Percentiles rank a stretch among this genome's conserved stretches.
phyloP scores from a whole-genome alignment of 2,329 filamentous ascomycete genomes.

The Claviceps capensis region DNA sequence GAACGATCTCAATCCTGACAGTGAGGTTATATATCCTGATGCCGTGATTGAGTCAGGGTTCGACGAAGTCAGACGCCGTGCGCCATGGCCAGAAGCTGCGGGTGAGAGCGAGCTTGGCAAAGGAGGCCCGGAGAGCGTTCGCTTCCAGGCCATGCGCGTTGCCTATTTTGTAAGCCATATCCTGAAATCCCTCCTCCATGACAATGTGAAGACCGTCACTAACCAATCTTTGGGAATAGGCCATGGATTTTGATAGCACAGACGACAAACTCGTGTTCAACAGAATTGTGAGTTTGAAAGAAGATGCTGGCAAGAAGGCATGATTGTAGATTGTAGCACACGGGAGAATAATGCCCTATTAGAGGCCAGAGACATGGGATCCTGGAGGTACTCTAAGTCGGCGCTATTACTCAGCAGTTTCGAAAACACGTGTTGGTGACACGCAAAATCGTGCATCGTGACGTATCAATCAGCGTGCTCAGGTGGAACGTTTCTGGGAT shows the following conservation, averaged over 20 bases:
- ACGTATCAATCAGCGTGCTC: too few species aligned
- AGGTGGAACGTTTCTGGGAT: too few species aligned
- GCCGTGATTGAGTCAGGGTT: slow-evolving; percentile 77
- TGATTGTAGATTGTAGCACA: background rate
- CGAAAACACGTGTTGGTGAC: background rate
- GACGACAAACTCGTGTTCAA: slow-evolving; percentile 77
- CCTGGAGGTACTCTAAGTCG: background rate
- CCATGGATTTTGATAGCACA: slow-evolving; percentile 64
- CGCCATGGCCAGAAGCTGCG: slow-evolving; percentile 70
- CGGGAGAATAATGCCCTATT: background rate
- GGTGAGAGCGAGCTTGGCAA: slow-evolving; percentile 52
- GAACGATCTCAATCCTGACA: slow-evolving; percentile 71
- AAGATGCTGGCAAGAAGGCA: slow-evolving; percentile 58
- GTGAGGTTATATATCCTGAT: slow-evolving; percentile 63
- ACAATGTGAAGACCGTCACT: background rate
- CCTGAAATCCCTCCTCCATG: background rate
- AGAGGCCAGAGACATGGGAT: background rate
- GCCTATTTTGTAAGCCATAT: slow-evolving; percentile 56
- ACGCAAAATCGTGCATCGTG: background rate
- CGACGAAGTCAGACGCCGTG: slow-evolving; percentile 56
- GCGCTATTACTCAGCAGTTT: background rate
- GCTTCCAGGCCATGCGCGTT: slow-evolving; percentile 84
- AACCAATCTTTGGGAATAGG: slow-evolving; percentile 23
- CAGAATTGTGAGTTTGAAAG: slow-evolving; percentile 82
- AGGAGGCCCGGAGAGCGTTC: slow-evolving; percentile 56